These are phyloP conservation scores for Aegle marmelos DNA, from an alignment of 345 rosid species.

Conservation along the genomic window DNA sequence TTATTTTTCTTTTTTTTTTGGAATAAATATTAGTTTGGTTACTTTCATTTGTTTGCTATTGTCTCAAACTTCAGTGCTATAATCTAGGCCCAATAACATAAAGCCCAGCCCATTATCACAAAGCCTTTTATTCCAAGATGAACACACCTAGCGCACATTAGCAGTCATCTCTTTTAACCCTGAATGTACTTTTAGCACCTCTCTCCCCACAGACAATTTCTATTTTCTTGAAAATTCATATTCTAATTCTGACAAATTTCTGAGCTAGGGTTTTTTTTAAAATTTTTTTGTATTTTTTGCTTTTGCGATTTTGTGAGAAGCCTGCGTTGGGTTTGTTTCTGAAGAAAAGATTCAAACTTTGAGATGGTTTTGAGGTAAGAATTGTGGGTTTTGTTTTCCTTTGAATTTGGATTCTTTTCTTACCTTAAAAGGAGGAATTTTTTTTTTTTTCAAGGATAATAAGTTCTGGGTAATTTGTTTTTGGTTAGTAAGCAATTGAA, in stretches of 20 bases:
- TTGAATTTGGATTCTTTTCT: background rate
- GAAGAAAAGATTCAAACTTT: slow-evolving; percentile 7
- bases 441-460: background rate
- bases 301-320: background rate
- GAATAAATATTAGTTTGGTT: too few species aligned
- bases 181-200: background rate
- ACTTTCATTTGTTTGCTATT: too few species aligned
- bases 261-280: background rate
- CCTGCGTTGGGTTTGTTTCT: slow-evolving; percentile 4
- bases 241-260: background rate
- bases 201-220: background rate
- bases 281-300: background rate
- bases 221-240: background rate
- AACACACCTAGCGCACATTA: slow-evolving; percentile 11
- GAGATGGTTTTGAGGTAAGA: slow-evolving; percentile 18
- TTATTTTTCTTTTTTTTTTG: too few species aligned
- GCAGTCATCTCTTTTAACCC: slow-evolving; percentile 13
- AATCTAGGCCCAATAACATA: background rate
- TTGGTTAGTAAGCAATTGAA: background rate
- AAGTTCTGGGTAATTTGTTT: background rate
- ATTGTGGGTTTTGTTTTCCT: background rate
- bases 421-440: background rate
- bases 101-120: background rate
- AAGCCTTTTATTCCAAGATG: background rate
- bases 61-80: too few species aligned